phyloP scores from a whole-genome alignment of 2,329 filamentous ascomycete genomes.

The Byssothecium circinans region DNA sequence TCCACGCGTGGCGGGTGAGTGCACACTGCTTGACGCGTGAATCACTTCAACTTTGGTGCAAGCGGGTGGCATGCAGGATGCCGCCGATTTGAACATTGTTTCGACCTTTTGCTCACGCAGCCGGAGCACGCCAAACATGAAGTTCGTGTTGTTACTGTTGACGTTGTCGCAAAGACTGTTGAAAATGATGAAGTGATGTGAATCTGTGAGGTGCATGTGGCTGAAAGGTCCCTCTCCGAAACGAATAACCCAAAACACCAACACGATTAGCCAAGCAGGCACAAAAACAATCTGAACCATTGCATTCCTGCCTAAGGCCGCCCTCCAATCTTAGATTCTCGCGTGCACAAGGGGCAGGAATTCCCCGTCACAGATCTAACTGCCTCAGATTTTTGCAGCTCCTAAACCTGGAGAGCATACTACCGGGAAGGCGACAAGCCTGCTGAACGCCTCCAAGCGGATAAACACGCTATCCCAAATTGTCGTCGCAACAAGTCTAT shows the following conservation, averaged over 20 bases:
- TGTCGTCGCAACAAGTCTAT: slow-evolving; percentile 1
- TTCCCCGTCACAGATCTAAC: slow-evolving; percentile 24
- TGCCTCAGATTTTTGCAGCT: slow-evolving; percentile 3
- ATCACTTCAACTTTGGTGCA: not conserved
- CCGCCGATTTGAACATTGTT: slow-evolving; percentile 9
- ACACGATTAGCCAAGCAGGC: slow-evolving; percentile 22
- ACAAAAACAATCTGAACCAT: slow-evolving; percentile 18
- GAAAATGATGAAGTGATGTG: not conserved
- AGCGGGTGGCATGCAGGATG: not conserved
- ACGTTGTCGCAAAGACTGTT: not conserved
- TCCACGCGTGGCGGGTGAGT: slow-evolving; percentile 4
- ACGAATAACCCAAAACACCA: slow-evolving; percentile 23
- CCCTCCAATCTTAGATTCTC: too few relatives aligned
- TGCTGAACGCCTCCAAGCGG: slow-evolving; percentile 19
- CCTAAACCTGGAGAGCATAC: slow-evolving; percentile 5
- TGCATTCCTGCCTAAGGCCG: slow-evolving; percentile 25
- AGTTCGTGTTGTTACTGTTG: not conserved
- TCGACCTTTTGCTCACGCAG: not conserved
- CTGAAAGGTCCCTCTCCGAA: not conserved
- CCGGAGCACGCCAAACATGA: not conserved
- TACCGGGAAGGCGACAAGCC: slow-evolving; percentile 23
- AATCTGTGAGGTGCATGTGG: not conserved
- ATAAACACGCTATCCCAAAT: slow-evolving; percentile 19
- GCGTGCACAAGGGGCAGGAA: too few relatives aligned
- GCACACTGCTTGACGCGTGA: not conserved